Base-by-base conservation (phyloP, 2,329 filamentous ascomycete species). In the Phaeosphaeria sp. region DNA sequence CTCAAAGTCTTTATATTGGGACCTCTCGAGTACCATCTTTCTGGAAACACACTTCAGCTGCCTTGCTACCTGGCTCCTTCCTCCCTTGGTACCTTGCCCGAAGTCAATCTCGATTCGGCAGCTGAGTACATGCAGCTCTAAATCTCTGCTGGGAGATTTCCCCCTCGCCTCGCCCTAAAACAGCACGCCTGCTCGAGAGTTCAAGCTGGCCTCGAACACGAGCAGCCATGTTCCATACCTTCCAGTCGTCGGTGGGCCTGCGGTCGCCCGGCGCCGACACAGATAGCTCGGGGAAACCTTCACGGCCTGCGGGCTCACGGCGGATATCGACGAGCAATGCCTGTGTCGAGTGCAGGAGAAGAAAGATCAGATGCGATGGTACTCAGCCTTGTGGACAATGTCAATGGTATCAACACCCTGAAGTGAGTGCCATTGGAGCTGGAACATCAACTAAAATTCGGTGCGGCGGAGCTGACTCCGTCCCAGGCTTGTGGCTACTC, bases 301-400 rank as follows among this genome's bases (percentile, higher is more conserved):
- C 68, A 53, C 74, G 73, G 7, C 67, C 73, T 17, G 65, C 73
- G 21, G 77, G 74, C 42, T 79, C 79, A 21, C 70, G 79, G 36
- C 75, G 80, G 5, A 82, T 82, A 46, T 81, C 80, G 4, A 82
- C 80, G 3, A 81, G 75, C 67, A 82, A 90, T 69, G 90, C 90
- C 39, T 92, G 90, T 74, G 88, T 90, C 48, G 89, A 91, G 68
- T 92, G 91, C 79, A 89, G 92, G 72, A 84, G 91, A 65, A 86
- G 91, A 60, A 95, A 94, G 77, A 94, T 94, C 54, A 89, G 91
- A 62, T 95, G 91, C 72, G 91, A 93, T 79, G 91, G 91, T 53
- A 86, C 89, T 64, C 89, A 92, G 71, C 91, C 91, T 11, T 95
- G 91, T 72, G 90, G 91, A 39, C 91, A 93, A 73, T 95, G 91